Evolutionary conservation across 257 asterid species (phyloP), one percentile per base, ranked within the genome.

Genomic region (Nicotiana attenuata): DNA sequence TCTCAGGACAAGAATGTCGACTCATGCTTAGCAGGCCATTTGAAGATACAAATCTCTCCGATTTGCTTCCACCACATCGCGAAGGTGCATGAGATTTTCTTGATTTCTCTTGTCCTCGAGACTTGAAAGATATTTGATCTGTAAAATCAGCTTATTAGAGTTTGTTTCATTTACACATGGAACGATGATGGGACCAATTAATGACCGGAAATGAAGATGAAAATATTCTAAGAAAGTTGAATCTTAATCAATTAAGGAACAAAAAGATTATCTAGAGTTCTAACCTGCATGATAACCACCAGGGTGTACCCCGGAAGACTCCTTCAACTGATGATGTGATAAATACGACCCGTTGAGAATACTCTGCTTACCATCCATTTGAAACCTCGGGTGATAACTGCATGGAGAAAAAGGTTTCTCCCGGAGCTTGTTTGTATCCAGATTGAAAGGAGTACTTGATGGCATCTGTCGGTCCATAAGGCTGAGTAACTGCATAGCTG

Each of bases 401-500:
- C 92, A 87, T 20, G 80, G 80, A 15, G 80, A 50, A 65, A 87
- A 89, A 22, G 92, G 86, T 60, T 87, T 91, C 85, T 84, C 88
- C 28, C 73, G 85, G 88, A 84, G 63, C 61, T 75, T 75, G 80
- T 50, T 75, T 50, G 63, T 22, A 8, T 75, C 94, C 28, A 85
- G 63, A 78, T 86, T 81, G 80, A 82, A 87, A 55, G 91, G 41
- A 6, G 81, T 47, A 50, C 81, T 71, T 0, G 93, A 83, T 24
- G 81, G 81, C 33, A 88, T 81, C 41, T 88, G 77, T 59, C 83
- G 92, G 80, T 95, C 91, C 97, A 92, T 93, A 85, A 93, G 84
- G 61, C 94, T 91, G 17, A 93, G 89, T 86, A 95, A 80, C 79
- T 92, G 96, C 97, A 95, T 86, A 29, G 98, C 97, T 16, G 94